Evolutionary conservation across 441 rosid species (phyloP).

Genomic region (Geranium incanum): DNA sequence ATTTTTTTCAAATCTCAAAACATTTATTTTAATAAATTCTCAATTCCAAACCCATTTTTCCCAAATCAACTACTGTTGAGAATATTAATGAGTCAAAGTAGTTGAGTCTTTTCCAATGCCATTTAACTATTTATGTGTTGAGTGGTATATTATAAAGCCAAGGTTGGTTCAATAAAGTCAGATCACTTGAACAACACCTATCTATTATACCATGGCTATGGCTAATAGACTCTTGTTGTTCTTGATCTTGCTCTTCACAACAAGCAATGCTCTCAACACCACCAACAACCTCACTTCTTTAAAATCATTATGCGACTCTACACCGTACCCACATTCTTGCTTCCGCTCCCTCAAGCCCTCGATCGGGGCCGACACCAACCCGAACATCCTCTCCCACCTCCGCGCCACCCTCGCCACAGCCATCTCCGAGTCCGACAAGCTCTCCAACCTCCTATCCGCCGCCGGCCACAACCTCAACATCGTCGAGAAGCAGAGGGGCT

Average conservation of each 20-base stretch:
- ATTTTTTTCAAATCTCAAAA: no score
- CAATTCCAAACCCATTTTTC: not conserved
- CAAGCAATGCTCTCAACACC: slow-evolving; percentile 17
- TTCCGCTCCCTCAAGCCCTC: slow-evolving; percentile 56
- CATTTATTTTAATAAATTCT: no score
- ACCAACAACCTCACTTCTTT: slow-evolving; percentile 27
- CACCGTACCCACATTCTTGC: slow-evolving; percentile 67
- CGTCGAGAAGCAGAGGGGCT: slow-evolving; percentile 57
- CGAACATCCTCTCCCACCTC: slow-evolving; percentile 45
- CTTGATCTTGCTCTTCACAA: slow-evolving; percentile 24
- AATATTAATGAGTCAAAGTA: no score
- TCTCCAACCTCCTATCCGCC: slow-evolving; percentile 35
- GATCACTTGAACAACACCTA: no score
- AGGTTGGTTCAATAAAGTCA: no score
- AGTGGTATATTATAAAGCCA: no score
- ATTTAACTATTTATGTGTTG: no score
- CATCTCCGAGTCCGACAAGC: slow-evolving; percentile 51
- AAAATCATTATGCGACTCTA: slow-evolving; percentile 40
- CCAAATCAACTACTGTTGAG: no score
- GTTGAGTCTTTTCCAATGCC: no score
- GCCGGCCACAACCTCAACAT: slow-evolving; percentile 30
- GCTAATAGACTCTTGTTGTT: not conserved
- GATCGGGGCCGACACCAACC: slow-evolving; percentile 47
- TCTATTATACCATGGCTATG: no score
- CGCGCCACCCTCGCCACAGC: slow-evolving; percentile 60